A percentile compares a stretch with the other conserved stretches of the same genome.
These are phyloP conservation scores for Yarrowia sp. DNA, from an alignment of 805 yeast genomes.

Conservation along the genomic window DNA sequence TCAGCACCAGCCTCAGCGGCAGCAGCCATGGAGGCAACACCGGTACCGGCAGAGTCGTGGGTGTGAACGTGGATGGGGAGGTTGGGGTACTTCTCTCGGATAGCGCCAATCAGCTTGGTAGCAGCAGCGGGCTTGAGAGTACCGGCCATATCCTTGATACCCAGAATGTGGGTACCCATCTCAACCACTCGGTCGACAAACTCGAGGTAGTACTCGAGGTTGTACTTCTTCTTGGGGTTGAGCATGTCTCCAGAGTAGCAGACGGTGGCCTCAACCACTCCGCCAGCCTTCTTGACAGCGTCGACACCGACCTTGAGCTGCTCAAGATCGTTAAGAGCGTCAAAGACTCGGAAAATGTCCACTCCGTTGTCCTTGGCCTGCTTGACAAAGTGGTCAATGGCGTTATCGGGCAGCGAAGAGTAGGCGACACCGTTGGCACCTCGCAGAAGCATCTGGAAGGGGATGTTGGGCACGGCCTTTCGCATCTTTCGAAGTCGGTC, in stretches of 20 bases:
- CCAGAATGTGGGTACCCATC: conserved; percentile 96
- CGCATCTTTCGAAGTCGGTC: conserved; percentile 88
- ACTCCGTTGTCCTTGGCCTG: conserved; percentile 97
- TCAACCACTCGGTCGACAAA: conserved; percentile 83
- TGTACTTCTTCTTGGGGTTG: conserved; percentile 93
- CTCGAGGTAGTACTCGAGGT: conserved; percentile 83
- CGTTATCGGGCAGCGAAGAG: conserved; percentile 97
- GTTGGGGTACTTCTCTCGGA: conserved; percentile 87
- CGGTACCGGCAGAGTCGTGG: conserved; percentile 99
- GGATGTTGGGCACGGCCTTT: conserved; percentile 93
- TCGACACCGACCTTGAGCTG: conserved; percentile 97
- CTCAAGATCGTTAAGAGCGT: conserved; percentile 94
- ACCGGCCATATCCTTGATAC: conserved; percentile 99
- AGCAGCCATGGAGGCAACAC: conserved; percentile 95
- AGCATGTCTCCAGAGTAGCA: conserved; percentile 99
- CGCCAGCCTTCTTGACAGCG: conserved; percentile 97
- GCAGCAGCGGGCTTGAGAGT: conserved; percentile 97
- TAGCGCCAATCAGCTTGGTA: conserved; percentile 72
- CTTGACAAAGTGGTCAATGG: conserved; percentile 93
- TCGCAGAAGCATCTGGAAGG: conserved; percentile 98
- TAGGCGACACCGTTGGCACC: conserved; percentile 99
- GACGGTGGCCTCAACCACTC: conserved; percentile 97
- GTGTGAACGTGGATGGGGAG: conserved; percentile 98
- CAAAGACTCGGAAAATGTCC: conserved; percentile 97
- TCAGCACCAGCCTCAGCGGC: conserved; percentile 97